A percentile compares a stretch with the other conserved stretches of the same genome.
These are phyloP conservation scores for Venturia oleaginea DNA, from an alignment of 2,329 filamentous ascomycete species.

Conservation along the genomic window DNA sequence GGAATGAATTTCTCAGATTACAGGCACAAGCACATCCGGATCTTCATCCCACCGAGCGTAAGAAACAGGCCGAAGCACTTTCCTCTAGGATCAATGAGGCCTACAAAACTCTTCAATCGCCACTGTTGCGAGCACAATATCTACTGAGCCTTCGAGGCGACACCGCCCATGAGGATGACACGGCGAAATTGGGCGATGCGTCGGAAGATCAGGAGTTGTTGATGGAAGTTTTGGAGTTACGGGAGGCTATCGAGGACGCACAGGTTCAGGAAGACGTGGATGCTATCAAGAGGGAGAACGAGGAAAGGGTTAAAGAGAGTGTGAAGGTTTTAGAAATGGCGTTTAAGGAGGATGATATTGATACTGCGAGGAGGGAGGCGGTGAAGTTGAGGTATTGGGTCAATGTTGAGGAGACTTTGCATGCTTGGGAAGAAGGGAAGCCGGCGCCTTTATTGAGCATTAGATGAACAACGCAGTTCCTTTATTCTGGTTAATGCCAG, in stretches of 20 bases:
- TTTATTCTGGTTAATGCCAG: too few species aligned
- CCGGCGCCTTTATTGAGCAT: slow-evolving; percentile 45
- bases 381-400: slow-evolving; percentile 82
- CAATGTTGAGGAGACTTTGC: slow-evolving; percentile 71
- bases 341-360: slow-evolving; percentile 58
- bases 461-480: too few species aligned
- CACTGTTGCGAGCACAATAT: slow-evolving; percentile 80
- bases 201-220: slow-evolving; percentile 55
- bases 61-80: slow-evolving; percentile 61
- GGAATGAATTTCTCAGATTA: slow-evolving; percentile 76
- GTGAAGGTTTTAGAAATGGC: slow-evolving; percentile 53
- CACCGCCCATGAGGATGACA: slow-evolving; percentile 73
- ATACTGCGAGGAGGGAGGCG: slow-evolving; percentile 59
- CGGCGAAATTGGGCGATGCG: slow-evolving; percentile 44
- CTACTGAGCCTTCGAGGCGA: slow-evolving; percentile 62
- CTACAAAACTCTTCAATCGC: slow-evolving; percentile 73
- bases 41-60: slow-evolving; percentile 41
- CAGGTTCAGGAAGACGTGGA: slow-evolving; percentile 53
- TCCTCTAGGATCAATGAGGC: slow-evolving; percentile 77
- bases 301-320: slow-evolving; percentile 54
- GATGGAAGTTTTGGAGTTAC: slow-evolving; percentile 68
- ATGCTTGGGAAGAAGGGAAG: slow-evolving; percentile 76
- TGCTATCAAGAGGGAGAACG: slow-evolving; percentile 55
- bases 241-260: slow-evolving; percentile 50
- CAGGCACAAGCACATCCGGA: slow-evolving; percentile 74